Evolutionary conservation across 2,329 filamentous ascomycete genomes (phyloP), one percentile per base, ranked within the genome.

Genomic region (Calcarisporium arbuscula): DNA sequence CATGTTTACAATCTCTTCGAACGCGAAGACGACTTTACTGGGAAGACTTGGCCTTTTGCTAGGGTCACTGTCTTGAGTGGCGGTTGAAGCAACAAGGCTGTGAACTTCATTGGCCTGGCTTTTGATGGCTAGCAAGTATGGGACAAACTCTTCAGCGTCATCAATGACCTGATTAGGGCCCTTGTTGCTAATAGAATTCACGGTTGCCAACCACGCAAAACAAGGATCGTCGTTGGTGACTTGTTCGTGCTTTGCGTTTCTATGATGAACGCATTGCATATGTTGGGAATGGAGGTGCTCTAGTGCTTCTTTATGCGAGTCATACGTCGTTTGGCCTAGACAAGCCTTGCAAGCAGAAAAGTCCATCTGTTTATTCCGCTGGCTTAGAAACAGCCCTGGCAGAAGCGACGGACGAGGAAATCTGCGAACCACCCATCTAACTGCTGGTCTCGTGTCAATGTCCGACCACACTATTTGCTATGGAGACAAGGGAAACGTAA

Each of bases 151-250:
- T 33, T 33, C 16, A 11, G 28, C 12, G 8, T 33, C 20, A 10
- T 9, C 5, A 8, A 28, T 12, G 2, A 36, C 11, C 5, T 4
- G 23, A 12, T 33, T 5, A 18, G 16, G 17, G 12, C 21, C 11
- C 12, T 17, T 6, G 19, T 11, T 8, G 29, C 16, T 8, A 20
- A 11, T 16, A 12, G 11, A 21, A 18, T 18, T 26, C 25, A 21
- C 14, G 17, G 19, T n/a, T 19, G 26, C 20, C 6, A 38, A 20
- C 35, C 35, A 38, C 22, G 29, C 35, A 22, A 34, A 38, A 18
- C 35, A 38, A 20, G 30, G 35, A 16, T 38, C 35, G 9, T 38
- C 35, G 6, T 34, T 18, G 35, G 35, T 11, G 11, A 28, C 3
- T 25, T 18, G 10, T 8, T n/a, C 6, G 10, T 11, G 25, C 10